A percentile compares a stretch with the other conserved stretches of the same genome.
phyloP scores from a whole-genome alignment of 1,139 yeast genomes.

The Hyphopichia khmerensis region DNA sequence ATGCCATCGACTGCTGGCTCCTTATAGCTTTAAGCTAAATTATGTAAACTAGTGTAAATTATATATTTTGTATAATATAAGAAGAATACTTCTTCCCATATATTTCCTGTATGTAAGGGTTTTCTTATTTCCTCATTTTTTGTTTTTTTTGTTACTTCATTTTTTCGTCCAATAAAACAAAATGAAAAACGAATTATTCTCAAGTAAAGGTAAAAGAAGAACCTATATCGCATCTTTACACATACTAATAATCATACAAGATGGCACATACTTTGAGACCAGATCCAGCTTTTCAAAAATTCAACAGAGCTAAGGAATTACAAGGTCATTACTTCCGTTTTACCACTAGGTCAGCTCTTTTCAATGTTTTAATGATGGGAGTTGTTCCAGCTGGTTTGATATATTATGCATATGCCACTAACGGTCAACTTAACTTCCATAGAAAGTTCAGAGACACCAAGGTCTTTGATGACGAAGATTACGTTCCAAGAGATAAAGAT shows the following conservation, averaged over 20 bases:
- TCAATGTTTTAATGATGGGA: slow-evolving; percentile 40
- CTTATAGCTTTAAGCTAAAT: not conserved
- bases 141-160: not conserved
- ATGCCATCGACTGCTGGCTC: not conserved
- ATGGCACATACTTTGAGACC: slow-evolving; percentile 51
- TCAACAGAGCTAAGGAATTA: slow-evolving; percentile 44
- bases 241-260: not conserved
- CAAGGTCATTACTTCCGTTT: slow-evolving; percentile 46
- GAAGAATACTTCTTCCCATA: no score
- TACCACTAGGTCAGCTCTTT: slow-evolving; percentile 38
- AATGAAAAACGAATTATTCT: slow-evolving; percentile 1
- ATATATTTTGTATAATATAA: not conserved
- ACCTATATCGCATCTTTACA: not conserved
- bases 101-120: not conserved
- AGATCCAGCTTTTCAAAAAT: slow-evolving; percentile 43
- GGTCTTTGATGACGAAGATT: slow-evolving; percentile 37
- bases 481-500: slow-evolving; percentile 47
- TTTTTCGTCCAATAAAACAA: slow-evolving; percentile 2
- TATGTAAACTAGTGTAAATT: slow-evolving; percentile 1
- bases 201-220: not conserved
- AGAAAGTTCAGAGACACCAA: slow-evolving; percentile 38
- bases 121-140: not conserved
- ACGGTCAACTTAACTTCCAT: slow-evolving; percentile 34
- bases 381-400: slow-evolving; percentile 38
- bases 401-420: slow-evolving; percentile 36